Base-by-base conservation (phyloP, 2,329 filamentous ascomycete genomes). In the Sporothrix globosa region DNA sequence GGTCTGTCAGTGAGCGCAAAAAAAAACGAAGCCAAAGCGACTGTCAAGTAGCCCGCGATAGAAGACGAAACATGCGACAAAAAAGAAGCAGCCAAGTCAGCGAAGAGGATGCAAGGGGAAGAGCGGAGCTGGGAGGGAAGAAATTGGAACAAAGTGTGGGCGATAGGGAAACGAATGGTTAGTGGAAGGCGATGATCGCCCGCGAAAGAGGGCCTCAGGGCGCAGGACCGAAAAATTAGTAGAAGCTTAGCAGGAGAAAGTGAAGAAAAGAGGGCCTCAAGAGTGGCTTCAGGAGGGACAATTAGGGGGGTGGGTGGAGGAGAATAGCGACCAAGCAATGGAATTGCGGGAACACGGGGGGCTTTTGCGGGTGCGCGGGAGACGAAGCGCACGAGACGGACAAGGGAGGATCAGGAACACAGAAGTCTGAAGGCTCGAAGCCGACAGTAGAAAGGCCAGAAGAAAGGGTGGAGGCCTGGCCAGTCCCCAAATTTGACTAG, bases 161-260 rank as follows among this genome's bases (percentile, higher is more conserved):
- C 54, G 67, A 69, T 48, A 61, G 54, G 54, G 54, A 69, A 41
- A 24, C 11, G 50, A 9, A 27, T n/a, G 14, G 67, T 39, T 44
- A 44, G 30, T 46, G 44, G 61, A 69, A 48, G 56, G 68, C 68
- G 56, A 69, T 27, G 67, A 69, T 69, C 67, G 50, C 19, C 48
- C 19, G 34, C 66, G 21, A 68, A 58, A 69, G 53, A 48, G 14
- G 67, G 53, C 52, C 21, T 39, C 19, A 34, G 66, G 52, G 52
- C 61, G 24, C 14, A 54, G 39, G 52, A 58, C 39, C 21, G 53
- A 58, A 58, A 46, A 34, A 30, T 53, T 52, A 66, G 63, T 19
- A 39, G 46, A 3, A 48, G 14, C 48, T 48, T 50, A 11, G 19
- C 30, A 21, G 10, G 10, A 27, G n/a, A 24, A 46, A 39, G 4